phyloP scores from a whole-genome alignment of 2,329 filamentous ascomycete species.

The Rutstroemia sp. region DNA sequence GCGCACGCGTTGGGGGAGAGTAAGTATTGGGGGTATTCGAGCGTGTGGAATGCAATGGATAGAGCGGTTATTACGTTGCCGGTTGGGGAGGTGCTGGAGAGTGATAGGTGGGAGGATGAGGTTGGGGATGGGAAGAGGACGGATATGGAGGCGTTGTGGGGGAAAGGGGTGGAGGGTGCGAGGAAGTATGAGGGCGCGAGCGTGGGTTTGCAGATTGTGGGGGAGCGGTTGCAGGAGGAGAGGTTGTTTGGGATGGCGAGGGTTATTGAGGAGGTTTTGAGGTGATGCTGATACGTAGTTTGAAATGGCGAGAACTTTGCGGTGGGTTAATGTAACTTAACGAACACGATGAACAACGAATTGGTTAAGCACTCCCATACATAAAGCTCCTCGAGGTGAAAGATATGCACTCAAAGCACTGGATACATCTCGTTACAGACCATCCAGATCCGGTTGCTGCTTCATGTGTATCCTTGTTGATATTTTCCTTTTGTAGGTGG shows the following conservation, averaged over 20 bases:
- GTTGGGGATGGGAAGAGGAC: no score
- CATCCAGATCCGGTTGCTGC: no score
- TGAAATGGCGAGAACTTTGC: no score
- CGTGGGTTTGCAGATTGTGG: conserved; percentile 46
- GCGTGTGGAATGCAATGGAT: conserved; percentile 12
- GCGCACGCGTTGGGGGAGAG: conserved; percentile 7
- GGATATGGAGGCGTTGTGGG: not conserved
- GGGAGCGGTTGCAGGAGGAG: conserved; percentile 46
- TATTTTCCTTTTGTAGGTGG: no score
- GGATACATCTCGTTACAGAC: no score
- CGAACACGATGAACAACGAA: no score
- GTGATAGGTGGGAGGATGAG: not conserved
- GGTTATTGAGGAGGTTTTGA: conserved; percentile 21
- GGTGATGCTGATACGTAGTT: no score
- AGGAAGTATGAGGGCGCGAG: conserved; percentile 36
- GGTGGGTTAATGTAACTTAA: no score
- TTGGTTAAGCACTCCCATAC: no score
- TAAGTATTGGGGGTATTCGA: conserved; percentile 15
- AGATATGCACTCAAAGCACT: no score
- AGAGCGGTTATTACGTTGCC: conserved; percentile 7
- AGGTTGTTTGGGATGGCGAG: conserved; percentile 35
- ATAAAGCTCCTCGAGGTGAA: no score
- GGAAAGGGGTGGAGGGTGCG: not conserved
- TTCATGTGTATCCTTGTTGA: no score
- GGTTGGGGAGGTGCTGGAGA: not conserved